phyloP scores from a whole-genome alignment of 768 basidiomycete genomes.

The Termitomyces sp. region DNA sequence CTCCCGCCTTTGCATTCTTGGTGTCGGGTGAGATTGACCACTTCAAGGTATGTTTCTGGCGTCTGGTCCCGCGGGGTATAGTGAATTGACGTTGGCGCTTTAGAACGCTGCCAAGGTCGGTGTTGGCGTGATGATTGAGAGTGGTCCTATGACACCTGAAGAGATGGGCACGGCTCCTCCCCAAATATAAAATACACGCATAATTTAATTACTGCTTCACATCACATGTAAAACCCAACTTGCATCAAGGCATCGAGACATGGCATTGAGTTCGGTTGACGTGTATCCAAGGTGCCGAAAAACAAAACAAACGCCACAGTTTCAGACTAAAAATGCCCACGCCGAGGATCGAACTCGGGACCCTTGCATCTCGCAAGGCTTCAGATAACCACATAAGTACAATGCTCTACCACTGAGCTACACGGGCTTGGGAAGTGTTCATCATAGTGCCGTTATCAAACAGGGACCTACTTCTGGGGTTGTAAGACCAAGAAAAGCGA shows the following conservation, averaged over 20 bases:
- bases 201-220: slow-evolving; percentile 18
- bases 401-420: slow-evolving; percentile 61
- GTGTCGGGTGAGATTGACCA: slow-evolving; percentile 98
- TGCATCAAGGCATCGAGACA: not conserved
- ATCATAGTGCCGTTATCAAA: not conserved
- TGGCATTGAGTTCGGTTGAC: not conserved
- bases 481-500: no score
- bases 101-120: slow-evolving; percentile 94
- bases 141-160: slow-evolving; percentile 73
- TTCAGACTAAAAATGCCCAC: slow-evolving; percentile 34
- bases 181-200: slow-evolving; percentile 35
- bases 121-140: slow-evolving; percentile 97
- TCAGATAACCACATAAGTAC: slow-evolving; percentile 51
- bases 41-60: slow-evolving; percentile 68
- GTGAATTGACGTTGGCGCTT: slow-evolving; percentile 2
- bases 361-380: slow-evolving; percentile 44
- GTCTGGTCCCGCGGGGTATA: slow-evolving; percentile 4
- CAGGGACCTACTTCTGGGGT: rapidly evolving
- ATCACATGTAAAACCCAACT: not conserved
- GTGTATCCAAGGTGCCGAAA: not conserved
- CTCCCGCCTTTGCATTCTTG: slow-evolving; percentile 91
- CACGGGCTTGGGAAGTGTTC: slow-evolving; percentile 32
- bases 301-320: not conserved
- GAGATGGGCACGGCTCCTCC: slow-evolving; percentile 66
- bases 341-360: slow-evolving; percentile 56